Percentiles rank a stretch among this genome's conserved stretches.
phyloP scores from a whole-genome alignment of 2,329 filamentous ascomycete species.

The Blastomyces percursus region DNA sequence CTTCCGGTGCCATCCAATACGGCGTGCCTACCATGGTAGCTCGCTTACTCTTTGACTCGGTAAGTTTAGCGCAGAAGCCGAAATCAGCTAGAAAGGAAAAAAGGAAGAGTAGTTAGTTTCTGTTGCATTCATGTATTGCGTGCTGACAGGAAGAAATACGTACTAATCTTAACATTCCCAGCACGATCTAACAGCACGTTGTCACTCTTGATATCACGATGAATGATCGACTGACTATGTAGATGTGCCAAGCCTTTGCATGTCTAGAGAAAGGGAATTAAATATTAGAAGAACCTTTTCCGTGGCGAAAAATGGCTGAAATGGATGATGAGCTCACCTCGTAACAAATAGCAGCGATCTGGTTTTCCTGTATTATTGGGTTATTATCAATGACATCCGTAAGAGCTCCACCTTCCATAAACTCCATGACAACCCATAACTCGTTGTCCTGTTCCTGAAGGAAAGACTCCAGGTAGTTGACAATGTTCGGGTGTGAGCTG shows the following conservation, averaged over 20 bases:
- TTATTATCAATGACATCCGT: slow-evolving; percentile 99
- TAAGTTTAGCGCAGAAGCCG: slow-evolving; percentile 97
- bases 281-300: slow-evolving; percentile 8
- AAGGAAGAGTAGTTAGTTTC: slow-evolving; percentile 31
- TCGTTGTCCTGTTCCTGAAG: slow-evolving; percentile 87
- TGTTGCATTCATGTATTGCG: slow-evolving; percentile 12
- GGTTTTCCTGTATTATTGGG: slow-evolving; percentile 81
- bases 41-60: slow-evolving; percentile 90
- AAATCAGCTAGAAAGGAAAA: slow-evolving; percentile 64
- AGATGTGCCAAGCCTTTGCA: slow-evolving; percentile 91
- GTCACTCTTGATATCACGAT: slow-evolving; percentile 98
- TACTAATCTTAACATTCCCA: slow-evolving; percentile 96
- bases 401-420: slow-evolving; percentile 95
- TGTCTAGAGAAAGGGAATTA: slow-evolving; percentile 50
- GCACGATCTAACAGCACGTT: slow-evolving; percentile 90
- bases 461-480: slow-evolving; percentile 97
- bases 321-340: slow-evolving; percentile 58
- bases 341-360: slow-evolving; percentile 92
- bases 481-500: slow-evolving; percentile 94
- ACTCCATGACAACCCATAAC: slow-evolving; percentile 99
- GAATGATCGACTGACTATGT: slow-evolving; percentile 92
- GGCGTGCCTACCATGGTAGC: slow-evolving; percentile 98
- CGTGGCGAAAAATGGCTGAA: neutral
- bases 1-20: slow-evolving; percentile 99
- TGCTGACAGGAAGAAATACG: slow-evolving; percentile 31